Base-by-base conservation (phyloP, 2,329 filamentous ascomycete genomes). In the Clarireedia hainanense region DNA sequence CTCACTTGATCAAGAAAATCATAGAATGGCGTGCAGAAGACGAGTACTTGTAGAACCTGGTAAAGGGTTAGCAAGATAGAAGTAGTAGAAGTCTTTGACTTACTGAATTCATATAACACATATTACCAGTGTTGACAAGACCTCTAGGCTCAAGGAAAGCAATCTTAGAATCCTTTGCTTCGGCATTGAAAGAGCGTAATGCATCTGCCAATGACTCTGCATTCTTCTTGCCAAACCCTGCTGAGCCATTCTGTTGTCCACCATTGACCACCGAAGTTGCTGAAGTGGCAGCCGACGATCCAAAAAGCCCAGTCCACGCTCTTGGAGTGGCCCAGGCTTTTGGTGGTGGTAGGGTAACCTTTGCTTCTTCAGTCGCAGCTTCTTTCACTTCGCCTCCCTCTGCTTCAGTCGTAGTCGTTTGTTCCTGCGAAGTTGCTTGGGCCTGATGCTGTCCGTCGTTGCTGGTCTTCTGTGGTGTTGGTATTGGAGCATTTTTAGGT, bases 71-170 rank as follows among this genome's bases (percentile, higher is more conserved):
- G 30, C 30, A 34, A 34, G 10, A 34, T 34, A 4, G 10, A 34
- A 12, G 30, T 12, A 34, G 9, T 12, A 34, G 12, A 34, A 34
- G 5, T 34, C 3, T 12, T 9, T 12, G 9, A 75, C 89, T 74
- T 79, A 96, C 92, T 61, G 94, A 96, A 76, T 97, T 99, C 94
- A 99, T 97, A 74, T 99, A 99, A 73, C 94, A 99, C 89, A 97
- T 95, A 69, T 99, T 97, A 50, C 94, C 94, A 42, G 92, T 95
- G 73, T 99, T 99, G 63, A 96, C 88, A 67, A 99, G 80, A 49
- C 94, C 94, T 63, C 92, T 83, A 50, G 94, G 94, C 73, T 97
- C 90, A 50, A 99, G 79, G 67, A 96, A 96, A 17, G 87, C 78
- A 62, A 92, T 76, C 65, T 86, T 89, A 39, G 72, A 70, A 60